phyloP scores from a whole-genome alignment of 345 rosid genomes.

The Syzygium jambos region DNA sequence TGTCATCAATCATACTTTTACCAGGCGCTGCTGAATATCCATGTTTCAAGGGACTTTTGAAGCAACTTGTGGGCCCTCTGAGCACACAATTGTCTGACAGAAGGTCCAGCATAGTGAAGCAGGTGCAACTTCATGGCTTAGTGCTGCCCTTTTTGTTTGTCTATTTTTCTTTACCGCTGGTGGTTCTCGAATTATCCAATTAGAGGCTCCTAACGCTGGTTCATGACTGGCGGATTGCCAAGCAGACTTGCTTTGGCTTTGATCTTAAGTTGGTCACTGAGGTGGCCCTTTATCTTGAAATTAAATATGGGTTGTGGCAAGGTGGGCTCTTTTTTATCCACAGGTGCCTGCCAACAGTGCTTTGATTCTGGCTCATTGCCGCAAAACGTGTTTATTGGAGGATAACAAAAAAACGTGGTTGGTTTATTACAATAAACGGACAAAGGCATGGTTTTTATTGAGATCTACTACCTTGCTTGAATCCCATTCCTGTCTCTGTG shows the following conservation, averaged over 20 bases:
- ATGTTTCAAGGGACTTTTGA: constrained; percentile 82
- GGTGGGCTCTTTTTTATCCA: not conserved
- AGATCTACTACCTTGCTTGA: not conserved
- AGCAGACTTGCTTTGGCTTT: not conserved
- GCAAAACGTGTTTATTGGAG: not conserved
- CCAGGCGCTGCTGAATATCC: constrained; percentile 87
- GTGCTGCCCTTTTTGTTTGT: not conserved
- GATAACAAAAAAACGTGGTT: not conserved
- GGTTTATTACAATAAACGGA: not conserved
- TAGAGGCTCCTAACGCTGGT: not conserved
- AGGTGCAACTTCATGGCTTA: constrained; percentile 31
- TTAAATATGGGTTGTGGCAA: not conserved
- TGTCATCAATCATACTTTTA: not conserved
- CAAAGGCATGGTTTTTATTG: not conserved
- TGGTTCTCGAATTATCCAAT: not conserved
- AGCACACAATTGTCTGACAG: constrained; percentile 84
- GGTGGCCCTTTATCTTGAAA: not conserved
- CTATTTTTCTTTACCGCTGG: not conserved
- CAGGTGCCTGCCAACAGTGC: not conserved
- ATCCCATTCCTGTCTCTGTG: not conserved
- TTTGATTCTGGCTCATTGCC: not conserved
- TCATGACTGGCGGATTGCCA: not conserved
- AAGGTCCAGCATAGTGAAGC: constrained; percentile 96
- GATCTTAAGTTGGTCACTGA: not conserved
- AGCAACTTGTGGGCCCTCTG: constrained; percentile 86